phyloP scores from a whole-genome alignment of 768 basidiomycete species.

The Amanita exitialis region DNA sequence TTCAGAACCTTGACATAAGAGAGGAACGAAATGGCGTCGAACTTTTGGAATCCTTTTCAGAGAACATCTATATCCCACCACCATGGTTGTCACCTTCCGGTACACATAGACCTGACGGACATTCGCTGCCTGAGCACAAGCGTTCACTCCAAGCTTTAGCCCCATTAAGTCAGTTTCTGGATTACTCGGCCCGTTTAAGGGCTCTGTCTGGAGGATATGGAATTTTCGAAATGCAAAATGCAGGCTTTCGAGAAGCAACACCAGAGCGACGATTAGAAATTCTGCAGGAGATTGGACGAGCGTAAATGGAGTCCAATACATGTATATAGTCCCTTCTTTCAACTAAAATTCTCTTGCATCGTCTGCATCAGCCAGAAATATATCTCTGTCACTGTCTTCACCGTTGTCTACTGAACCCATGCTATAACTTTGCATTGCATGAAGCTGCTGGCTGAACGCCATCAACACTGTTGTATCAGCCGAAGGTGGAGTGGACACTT shows the following conservation, averaged over 20 bases:
- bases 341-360: constrained; percentile 52
- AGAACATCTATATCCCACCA: constrained; percentile 70
- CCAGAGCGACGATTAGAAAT: constrained; percentile 59
- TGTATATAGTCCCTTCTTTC: constrained; percentile 5
- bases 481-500: constrained; percentile 20
- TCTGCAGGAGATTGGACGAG: constrained; percentile 68
- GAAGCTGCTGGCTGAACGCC: constrained; percentile 66
- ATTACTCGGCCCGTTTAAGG: constrained; percentile 70
- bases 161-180: constrained; percentile 74
- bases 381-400: constrained; percentile 64
- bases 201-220: constrained; percentile 80
- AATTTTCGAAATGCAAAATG: constrained; percentile 65
- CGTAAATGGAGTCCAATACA: constrained; percentile 24
- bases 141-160: constrained; percentile 64
- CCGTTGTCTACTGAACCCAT: constrained; percentile 54
- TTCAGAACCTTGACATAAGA: constrained; percentile 55
- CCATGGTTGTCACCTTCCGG: constrained; percentile 66
- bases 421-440: constrained; percentile 42
- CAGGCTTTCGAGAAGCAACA: constrained; percentile 67
- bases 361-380: constrained; percentile 78
- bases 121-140: constrained; percentile 30
- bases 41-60: constrained; percentile 37
- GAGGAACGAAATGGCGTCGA: constrained; percentile 24
- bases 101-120: constrained; percentile 15
- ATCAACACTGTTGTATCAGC: constrained; percentile 41